Evolutionary conservation across 305 asterid species (phyloP).

Genomic region (Fraxinus latifolia): DNA sequence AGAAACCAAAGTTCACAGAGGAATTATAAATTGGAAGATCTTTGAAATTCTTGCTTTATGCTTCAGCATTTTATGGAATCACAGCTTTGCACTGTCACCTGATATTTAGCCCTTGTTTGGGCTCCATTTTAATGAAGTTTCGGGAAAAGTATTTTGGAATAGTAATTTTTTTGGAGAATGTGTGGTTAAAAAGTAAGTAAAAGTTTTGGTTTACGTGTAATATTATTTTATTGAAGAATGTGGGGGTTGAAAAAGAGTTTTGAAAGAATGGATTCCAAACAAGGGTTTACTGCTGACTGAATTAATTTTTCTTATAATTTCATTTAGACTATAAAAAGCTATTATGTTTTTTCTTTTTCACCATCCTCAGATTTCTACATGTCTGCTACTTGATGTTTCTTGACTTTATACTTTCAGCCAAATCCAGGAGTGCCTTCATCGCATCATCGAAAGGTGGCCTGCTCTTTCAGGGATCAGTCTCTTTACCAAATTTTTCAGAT

Average conservation of each 20-base stretch:
- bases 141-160: background rate
- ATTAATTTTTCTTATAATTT: constrained; percentile 7
- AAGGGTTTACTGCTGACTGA: background rate
- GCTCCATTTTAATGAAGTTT: background rate
- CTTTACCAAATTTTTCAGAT: constrained; percentile 90
- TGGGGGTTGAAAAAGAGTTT: background rate
- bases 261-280: background rate
- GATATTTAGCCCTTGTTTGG: background rate
- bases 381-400: constrained; percentile 25
- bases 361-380: constrained; percentile 7
- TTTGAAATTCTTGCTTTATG: background rate
- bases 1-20: constrained; percentile 4
- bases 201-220: background rate
- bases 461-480: constrained; percentile 83
- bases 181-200: background rate
- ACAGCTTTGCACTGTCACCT: constrained; percentile 17
- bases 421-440: constrained; percentile 91
- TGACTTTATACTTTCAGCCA: constrained; percentile 50
- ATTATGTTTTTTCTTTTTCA: background rate
- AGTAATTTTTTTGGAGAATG: background rate
- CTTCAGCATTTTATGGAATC: constrained; percentile 1
- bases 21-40: constrained; percentile 10
- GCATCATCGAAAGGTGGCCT: constrained; percentile 93
- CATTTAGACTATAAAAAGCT: constrained; percentile 6
- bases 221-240: too few relatives aligned